Base-by-base conservation (phyloP, 2,329 filamentous ascomycete genomes). In the Aspergillus ibericus region DNA sequence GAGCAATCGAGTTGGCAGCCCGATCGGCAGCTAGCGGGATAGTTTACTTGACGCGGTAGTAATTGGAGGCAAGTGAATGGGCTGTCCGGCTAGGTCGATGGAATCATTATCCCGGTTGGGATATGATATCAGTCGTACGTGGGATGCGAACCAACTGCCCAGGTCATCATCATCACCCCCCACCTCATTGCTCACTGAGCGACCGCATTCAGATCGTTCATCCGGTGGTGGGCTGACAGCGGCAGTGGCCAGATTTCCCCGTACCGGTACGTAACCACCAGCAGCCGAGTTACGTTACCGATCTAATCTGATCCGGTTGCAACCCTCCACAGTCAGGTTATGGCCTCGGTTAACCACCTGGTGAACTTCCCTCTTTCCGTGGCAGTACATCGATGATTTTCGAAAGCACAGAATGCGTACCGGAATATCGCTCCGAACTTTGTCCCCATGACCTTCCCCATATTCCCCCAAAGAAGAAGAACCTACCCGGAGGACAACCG, bases 261-360 rank as follows among this genome's bases (percentile, higher is more conserved):
- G 53, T 52, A 55, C 27, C 55, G 55, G 53, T 56, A 56, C 47
- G 55, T 59, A 54, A 60, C 35, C 38, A 35, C 35, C 32, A n/a
- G 53, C 42, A 56, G 44, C 49, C 56, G 56, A 54, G n/a, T 55
- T 58, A 59, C 29, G 35, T 61, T 60, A 63, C 59, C 59, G 53
- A 67, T 67, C 65, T 67, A 67, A 67, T 67, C 65, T 63, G 65
- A 67, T 67, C 64, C 61, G 62, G 63, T 25, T 57, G 50, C 62
- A 34, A 15, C 34, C 59, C 22, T 42, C 32, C 40, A 42, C 40
- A 13, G 49, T 18, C 40, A 54, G 25, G n/a, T 18, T 53, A 27
- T 40, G 18, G 51, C 46, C 57, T 59, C 52, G 56, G 57, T 18
- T 53, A 44, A 53, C 32, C 16, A 16, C 5, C 44, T 46, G 22